Base-by-base conservation (phyloP, 441 rosid species). In the Eutrema salsugineum region DNA sequence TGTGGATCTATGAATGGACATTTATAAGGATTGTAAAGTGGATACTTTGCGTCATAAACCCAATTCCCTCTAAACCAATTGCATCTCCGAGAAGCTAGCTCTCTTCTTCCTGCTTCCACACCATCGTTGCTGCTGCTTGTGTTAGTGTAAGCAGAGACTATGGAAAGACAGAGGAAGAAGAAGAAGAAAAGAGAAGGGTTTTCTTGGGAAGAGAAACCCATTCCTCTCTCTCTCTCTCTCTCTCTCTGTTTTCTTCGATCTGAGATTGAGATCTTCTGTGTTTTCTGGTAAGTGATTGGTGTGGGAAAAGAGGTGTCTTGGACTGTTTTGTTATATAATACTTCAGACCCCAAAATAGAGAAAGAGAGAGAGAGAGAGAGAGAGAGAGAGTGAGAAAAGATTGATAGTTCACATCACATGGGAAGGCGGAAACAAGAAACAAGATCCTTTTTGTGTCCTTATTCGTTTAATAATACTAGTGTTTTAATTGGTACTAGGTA, bases 1-100 rank as follows among this genome's bases (percentile, higher is more conserved):
- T 90, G 78, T 17, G 87, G 82, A 68, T 89, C 91, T 50, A 92
- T 69, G 86, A 90, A 92, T 38, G 99, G 97, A 51, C 99, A 94
- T 28, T 57, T 80, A 1, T 83, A 81, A 27, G 88, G 54, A 72
- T 83, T 78, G 54, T 94, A 94, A 51, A 86, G 91, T 58, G 97
- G 98, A 39, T 87, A 91, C 0, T 87, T 81, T 24, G 80, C 63
- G 65, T 94, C 97, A 27, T 68, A 94, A 0, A 91, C 97, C 99
- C 99, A 94, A 65, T 78, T 84, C 16, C 99, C 99, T 38, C 30
- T 68, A 78, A 86, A 90, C 81, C 80, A 78, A 78, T 94, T 84
- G 72, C 99, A 94, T 64, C 62, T 78, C 71, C 80, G 69, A 28
- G 76, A 54, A 72, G 33, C 67, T 43, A 77, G 36, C 66, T 71